Evolutionary conservation across 768 basidiomycete genomes (phyloP).

Genomic region (Rubroboletus pulcherrimus): DNA sequence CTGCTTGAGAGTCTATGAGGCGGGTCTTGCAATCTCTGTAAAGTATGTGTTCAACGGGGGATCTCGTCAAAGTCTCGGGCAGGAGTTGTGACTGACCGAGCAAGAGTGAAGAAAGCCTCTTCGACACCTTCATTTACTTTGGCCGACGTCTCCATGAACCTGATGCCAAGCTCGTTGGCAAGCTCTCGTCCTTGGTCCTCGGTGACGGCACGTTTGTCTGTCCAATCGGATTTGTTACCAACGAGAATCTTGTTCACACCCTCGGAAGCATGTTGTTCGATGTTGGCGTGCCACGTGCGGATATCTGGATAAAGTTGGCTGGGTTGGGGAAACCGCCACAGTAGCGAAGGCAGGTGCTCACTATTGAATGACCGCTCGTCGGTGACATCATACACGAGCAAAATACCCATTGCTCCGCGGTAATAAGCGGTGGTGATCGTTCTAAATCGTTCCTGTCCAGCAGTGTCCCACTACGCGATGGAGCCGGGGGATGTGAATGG

Average conservation of each 20-base stretch:
- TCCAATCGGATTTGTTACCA: constrained; percentile 99
- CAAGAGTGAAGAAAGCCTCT: constrained; percentile 96
- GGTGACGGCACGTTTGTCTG: constrained; percentile 89
- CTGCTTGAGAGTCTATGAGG: constrained; percentile 89
- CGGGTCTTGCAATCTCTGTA: constrained; percentile 94
- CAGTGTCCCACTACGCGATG: constrained; percentile 87
- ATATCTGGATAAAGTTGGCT: constrained; percentile 59
- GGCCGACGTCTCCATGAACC: constrained; percentile 96
- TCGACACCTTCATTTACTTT: constrained; percentile 98
- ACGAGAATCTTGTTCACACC: constrained; percentile 99
- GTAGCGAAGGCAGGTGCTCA: constrained; percentile 42
- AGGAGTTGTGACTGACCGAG: constrained; percentile 59
- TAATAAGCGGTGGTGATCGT: constrained; percentile 99
- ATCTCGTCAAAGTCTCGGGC: neutral
- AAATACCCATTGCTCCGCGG: constrained; percentile 97
- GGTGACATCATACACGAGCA: constrained; percentile 97
- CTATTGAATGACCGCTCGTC: constrained; percentile 95
- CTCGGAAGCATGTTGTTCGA: constrained; percentile 98
- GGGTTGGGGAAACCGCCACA: neutral
- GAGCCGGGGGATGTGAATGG: neutral
- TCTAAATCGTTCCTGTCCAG: constrained; percentile 97
- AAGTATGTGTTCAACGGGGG: neutral
- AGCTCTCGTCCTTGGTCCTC: constrained; percentile 90
- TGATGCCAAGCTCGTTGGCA: constrained; percentile 90
- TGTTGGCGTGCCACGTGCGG: constrained; percentile 96